Base-by-base conservation (phyloP, 2,329 filamentous ascomycete genomes). In the Epichloe bromicola region DNA sequence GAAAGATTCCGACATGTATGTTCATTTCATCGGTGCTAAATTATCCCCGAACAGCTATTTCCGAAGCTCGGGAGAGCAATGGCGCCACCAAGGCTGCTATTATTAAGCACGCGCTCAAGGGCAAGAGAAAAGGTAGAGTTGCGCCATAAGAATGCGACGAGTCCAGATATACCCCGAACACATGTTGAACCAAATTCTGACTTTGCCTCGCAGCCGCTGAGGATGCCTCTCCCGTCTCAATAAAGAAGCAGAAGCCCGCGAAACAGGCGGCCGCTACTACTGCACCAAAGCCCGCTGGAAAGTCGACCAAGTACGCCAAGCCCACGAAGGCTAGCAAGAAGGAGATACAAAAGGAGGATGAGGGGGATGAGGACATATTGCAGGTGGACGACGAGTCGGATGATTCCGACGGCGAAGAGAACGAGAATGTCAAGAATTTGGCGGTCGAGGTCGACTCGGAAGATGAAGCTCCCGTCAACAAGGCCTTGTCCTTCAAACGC, bases 361-460 rank as follows among this genome's bases (percentile, higher is more conserved):
- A 63, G 48, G 60, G 61, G 42, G 59, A 26, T 12, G 58, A 64
- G 49, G 64, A 64, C 37, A 54, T 66, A 15, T 56, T 63, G 53
- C 62, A 65, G 23, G 61, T 64, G 40, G 63, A 55, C 26, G 59
- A 55, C 36, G 58, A 56, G n/a, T 61, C 48, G 4, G 63, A 61
- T 11, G 65, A 67, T 10, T 62, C 66, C 4, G 69, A 69, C 19
- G 66, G 67, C 38, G 65, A 73, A 51, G 67, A 68, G 30, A 65
- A 73, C 46, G 69, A 68, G 30, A 67, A 69, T 38, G 67, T 68
- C 30, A 62, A 69, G 54, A 64, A 67, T n/a, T 64, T 77, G 5
- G 74, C 72, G 10, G 65, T 67, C 30, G 63, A 67, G 51, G 56
- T 74, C 8, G 69, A 75, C 49, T 70, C 72, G 44, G 71, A 67